Evolutionary conservation across 2,329 filamentous ascomycete species (phyloP), one percentile per base, ranked within the genome.

Genomic region (Teratosphaeria destructans): DNA sequence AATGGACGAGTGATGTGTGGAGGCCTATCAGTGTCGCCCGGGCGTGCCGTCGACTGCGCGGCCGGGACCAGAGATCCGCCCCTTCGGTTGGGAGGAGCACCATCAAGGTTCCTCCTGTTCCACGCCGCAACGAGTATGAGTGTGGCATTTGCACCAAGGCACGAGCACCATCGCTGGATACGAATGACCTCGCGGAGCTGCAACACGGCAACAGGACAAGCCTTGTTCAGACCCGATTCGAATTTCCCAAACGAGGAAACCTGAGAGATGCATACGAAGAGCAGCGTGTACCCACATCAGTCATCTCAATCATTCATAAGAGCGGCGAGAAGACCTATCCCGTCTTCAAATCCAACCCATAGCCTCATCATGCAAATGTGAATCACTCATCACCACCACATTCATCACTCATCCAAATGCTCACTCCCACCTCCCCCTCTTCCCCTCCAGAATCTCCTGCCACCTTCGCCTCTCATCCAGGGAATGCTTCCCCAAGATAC

Each of bases 361-460:
- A 7, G 49, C 39, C 39, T 35, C 43, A 49, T 35, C 43, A 49
- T 49, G 43, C 43, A 49, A 49, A 49, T n/a, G 19, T 49, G 16
- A 23, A 49, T 16, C 16, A 8, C 8, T 49, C 43, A 49, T 49
- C 35, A 39, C 35, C 35, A 6, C 3, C 14, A 11, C 35, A 39
- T 10, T 4, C 35, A 11, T 16, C 10, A 11, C 6, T 39, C 35
- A 7, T 12, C 1, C 14, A 6, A 11, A 3, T 12, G 16, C 58
- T 56, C 52, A 59, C 54, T 57, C 60, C 56, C 57, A 59, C 39
- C 60, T 43, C 23, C 58, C 43, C 54, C 59, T 59, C 53, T 55
- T 60, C n/a, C 65, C 58, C 55, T 65, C 64, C 34, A 67, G n/a
- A 54, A 67, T 62, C 61, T 62, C 55, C 60, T 67, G 57, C 66